Base-by-base conservation (phyloP, 306 rosid genomes). In the Glycyrrhiza uralensis region DNA sequence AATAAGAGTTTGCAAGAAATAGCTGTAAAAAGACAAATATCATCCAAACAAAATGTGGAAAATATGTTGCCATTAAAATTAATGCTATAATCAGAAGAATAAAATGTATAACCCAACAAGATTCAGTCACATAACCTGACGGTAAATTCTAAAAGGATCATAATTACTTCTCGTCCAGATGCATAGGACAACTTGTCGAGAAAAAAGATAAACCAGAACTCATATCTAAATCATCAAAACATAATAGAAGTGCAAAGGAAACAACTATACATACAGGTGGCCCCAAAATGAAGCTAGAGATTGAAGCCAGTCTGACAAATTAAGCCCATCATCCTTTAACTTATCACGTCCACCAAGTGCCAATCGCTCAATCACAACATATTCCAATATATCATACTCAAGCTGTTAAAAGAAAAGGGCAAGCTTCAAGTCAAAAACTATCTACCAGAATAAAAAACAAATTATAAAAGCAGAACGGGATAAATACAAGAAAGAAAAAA, bases 241-340 rank as follows among this genome's bases (percentile, higher is more conserved):
- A 28, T 12, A 20, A 35, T 33, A 46, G 13, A 66, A 29, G 39
- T 54, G 12, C 18, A n/a, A 76, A 72, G 72, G 39, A 63, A 83
- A 72, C 76, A 76, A 58, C 56, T 18, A 79, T 30, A 86, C 99
- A 58, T 94, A 94, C 99, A 94, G 76, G 88, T 91, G 97, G 76
- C 99, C 99, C 99, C 99, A 94, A 82, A 94, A 94, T 32, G 96
- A 94, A 68, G 99, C 99, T 81, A 94, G 80, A 4, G 99, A 94
- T 79, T 94, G 99, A 82, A 94, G 99, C 99, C 99, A 94, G 69
- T 94, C 99, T 7, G 97, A 94, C 83, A 94, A 76, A 80, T 94
- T 94, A 51, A 94, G 99, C 81, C 99, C 99, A 74, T 94, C 97
- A 12, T 94, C 99, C 81, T 94, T 94, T 59, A 94, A 76, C 82